A percentile compares a stretch with the other conserved stretches of the same genome.
Conservation (phyloP, 345 rosid species). For the Eucalyptus coolabah region DNA sequence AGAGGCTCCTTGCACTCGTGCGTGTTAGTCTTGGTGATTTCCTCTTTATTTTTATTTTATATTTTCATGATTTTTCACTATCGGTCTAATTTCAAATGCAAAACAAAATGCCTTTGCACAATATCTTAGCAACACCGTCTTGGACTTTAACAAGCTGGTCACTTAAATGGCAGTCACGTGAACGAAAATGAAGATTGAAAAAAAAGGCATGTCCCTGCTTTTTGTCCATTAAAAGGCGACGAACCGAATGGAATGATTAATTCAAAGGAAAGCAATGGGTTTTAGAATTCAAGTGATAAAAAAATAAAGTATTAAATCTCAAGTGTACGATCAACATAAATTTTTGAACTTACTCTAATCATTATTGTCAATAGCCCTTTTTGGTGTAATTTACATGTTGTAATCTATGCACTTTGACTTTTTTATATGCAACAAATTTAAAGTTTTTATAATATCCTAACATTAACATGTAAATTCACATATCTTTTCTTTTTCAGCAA, state of each 20-base stretch:
- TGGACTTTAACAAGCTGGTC: not conserved
- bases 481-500: not conserved
- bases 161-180: not conserved
- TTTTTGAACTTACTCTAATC: not conserved
- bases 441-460: not conserved
- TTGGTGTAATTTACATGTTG: not conserved
- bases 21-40: not conserved
- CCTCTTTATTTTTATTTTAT: not conserved
- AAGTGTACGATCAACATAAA: not conserved
- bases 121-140: not conserved
- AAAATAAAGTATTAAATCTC: not conserved
- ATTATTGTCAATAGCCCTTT: not conserved
- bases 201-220: not conserved
- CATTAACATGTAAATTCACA: not conserved
- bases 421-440: not conserved
- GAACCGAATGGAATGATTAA: not conserved
- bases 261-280: not conserved
- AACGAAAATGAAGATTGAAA: not conserved
- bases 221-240: not conserved
- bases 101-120: not conserved
- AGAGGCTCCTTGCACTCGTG: not conserved
- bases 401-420: not conserved
- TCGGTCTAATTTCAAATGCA: not conserved
- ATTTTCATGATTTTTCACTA: not conserved
- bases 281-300: not conserved